Evolutionary conservation across 371 early-diverging fungal species (phyloP), one percentile per base, ranked within the genome.

Genomic region (Catenaria anguillulae): DNA sequence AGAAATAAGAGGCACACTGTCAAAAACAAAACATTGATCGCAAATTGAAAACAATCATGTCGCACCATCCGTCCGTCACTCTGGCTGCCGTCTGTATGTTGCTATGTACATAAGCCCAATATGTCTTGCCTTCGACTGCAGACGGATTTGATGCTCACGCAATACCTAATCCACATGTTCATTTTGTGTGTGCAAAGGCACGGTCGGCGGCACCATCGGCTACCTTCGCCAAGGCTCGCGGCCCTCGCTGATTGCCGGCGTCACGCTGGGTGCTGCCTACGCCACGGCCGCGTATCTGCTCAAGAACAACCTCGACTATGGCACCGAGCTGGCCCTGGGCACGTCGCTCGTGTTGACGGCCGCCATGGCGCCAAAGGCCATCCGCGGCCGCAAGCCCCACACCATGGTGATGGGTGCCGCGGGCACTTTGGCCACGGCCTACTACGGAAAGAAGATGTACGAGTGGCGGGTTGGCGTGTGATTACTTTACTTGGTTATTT

Each of bases 181-280:
- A n/a, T n/a, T n/a, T n/a, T n/a, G n/a, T n/a, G n/a, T n/a, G n/a
- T n/a, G n/a, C n/a, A n/a, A n/a, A 71, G 72, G 67, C 61, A 60
- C 70, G 29, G 23, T 70, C 58, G 75, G 75, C 33, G 75, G 75
- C 29, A 55, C 60, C 55, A 54, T 68, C 37, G 75, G 75, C 33
- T 75, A 70, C 61, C 61, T 62, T 13, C 34, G 56, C 35, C 60
- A 63, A 10, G 55, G 63, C 52, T 71, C 70, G 31, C n/a, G 63
- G 15, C 72, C 73, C 1, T 71, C 72, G 6, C 66, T 73, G 8
- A 65, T 69, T 42, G 75, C 75, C 33, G 75, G 75, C 12, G 37
- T 72, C 5, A 40, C 68, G 5, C 67, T 75, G 52, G 73, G 71
- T 12, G 63, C 65, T 2, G 64, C 70, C 19, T 75, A 70, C 46